Base-by-base conservation (phyloP, 164 flowering plant genomes). In the Nelumbo lutea region DNA sequence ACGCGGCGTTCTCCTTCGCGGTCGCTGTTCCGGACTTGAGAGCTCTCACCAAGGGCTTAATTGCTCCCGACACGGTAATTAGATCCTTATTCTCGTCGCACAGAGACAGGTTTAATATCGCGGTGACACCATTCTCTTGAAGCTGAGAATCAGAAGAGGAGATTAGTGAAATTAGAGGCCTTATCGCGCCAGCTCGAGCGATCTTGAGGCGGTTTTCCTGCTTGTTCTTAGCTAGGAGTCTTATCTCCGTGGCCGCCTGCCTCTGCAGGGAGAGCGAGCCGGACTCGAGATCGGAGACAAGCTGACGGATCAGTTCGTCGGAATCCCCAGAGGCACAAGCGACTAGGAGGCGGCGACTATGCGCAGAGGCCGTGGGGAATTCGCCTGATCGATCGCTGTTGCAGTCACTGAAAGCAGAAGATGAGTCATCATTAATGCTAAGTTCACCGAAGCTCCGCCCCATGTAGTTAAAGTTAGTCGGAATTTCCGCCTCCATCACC, bases 1-100 rank as follows among this genome's bases (percentile, higher is more conserved):
- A 90, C 2, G 98, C 98, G 0, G 98, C 80, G 87, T 90, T 93
- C 79, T 93, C 97, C 65, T 78, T 83, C 6, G 96, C 83, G 40
- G 89, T 86, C 8, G 91, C 8, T 1, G 90, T 87, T 9, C 98
- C 98, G 10, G 75, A 51, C 52, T 66, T 82, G 15, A 93, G 76
- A 6, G 94, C 90, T 66, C 78, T 70, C 2, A 88, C 87, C 0
- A 93, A 72, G 13, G 97, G 91, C 62, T 80, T 88, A 45, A 88
- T 84, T 8, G 96, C 98, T 4, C 98, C 98, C 8, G 86, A 73
- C 0, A 78, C 64, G 8, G 83, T 86, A 41, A 90, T 87, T 42
- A 70, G 59, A 39, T 83, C 87, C 68, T 91, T 91, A 78, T 85
- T 89, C 75, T 89, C 91, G 53, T 89, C 91, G 78, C 94, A 89